Base-by-base conservation (phyloP, 2,329 filamentous ascomycete genomes). In the Plenodomus biglobosus region DNA sequence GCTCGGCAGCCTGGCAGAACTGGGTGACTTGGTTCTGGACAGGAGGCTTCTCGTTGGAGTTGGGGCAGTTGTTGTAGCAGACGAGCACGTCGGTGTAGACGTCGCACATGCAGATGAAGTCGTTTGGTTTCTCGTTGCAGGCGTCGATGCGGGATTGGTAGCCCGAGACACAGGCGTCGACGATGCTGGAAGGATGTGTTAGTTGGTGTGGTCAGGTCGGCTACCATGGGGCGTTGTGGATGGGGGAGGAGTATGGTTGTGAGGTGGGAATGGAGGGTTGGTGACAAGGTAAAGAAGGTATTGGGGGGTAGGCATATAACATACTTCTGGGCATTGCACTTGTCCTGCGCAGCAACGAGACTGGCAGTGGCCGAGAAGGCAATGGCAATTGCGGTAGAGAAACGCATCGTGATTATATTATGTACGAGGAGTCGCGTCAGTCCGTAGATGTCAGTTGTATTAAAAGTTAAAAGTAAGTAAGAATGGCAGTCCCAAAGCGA, bases 61-160 rank as follows among this genome's bases (percentile, higher is more conserved):
- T 68, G 43, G 83, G 82, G 73, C 84, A 86, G 75, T 84, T 83
- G 75, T 80, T 80, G 74, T 84, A 85, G 78, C 84, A 86, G 24
- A 76, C 80, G 55, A 80, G 58, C 30, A 82, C 72, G 44, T 80
- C 75, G 32, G 65, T 77, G 66, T 79, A 81, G 58, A 80, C 76
- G 41, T 76, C 72, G 70, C 83, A 86, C 22, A 84, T 73, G 70
- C 84, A 86, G 59, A 73, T 69, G 71, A 75, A 82, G 69, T 82
- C 78, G 53, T 77, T 78, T 35, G 59, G 45, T 19, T 59, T 61
- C 42, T 24, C 47, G 38, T 53, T 58, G 69, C 80, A 82, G 38
- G 56, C 59, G 16, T 72, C 53, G 60, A 80, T 68, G 46, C 74
- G 73, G 8, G 66, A 61, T 52, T 75, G 56, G 59, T 73, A 72